phyloP scores from a whole-genome alignment of 805 yeast genomes.

The Zygosaccharomyces pseudorouxii region DNA sequence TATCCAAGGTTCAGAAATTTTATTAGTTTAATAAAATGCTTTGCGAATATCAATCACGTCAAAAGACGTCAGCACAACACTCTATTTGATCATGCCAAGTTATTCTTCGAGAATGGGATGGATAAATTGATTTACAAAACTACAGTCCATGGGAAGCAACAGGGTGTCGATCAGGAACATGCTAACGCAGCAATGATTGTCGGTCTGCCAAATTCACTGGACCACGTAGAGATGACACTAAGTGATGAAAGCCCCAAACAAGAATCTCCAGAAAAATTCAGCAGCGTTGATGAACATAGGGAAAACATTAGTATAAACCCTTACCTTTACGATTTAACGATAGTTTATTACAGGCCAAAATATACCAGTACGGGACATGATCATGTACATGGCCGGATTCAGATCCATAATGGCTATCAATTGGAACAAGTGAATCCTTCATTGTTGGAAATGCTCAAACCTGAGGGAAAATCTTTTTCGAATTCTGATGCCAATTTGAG shows the following conservation, averaged over 20 bases:
- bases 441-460: conserved; percentile 26
- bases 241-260: conserved; percentile 3
- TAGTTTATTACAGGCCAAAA: conserved; percentile 37
- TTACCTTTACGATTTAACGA: conserved; percentile 34
- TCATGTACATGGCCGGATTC: conserved; percentile 21
- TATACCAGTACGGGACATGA: conserved; percentile 20
- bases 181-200: conserved; percentile 15
- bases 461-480: conserved; percentile 7
- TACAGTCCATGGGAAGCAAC: conserved; percentile 1
- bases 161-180: conserved; percentile 3
- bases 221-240: conserved; percentile 6
- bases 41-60: conserved; percentile 26
- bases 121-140: conserved; percentile 12
- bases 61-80: conserved; percentile 26
- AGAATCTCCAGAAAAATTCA: not conserved
- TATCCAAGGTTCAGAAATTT: conserved; percentile 74
- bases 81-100: conserved; percentile 51
- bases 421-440: conserved; percentile 34
- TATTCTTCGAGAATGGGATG: conserved; percentile 38
- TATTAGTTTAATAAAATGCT: conserved; percentile 43
- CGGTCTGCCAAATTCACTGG: conserved; percentile 9
- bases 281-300: not conserved
- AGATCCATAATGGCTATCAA: conserved; percentile 23
- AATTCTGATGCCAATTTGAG: conserved; percentile 1
- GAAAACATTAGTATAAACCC: conserved; percentile 12